A percentile compares a stretch with the other conserved stretches of the same genome.
phyloP scores from a whole-genome alignment of 352 stramenopile genomes.

The Phytophthora sp. region DNA sequence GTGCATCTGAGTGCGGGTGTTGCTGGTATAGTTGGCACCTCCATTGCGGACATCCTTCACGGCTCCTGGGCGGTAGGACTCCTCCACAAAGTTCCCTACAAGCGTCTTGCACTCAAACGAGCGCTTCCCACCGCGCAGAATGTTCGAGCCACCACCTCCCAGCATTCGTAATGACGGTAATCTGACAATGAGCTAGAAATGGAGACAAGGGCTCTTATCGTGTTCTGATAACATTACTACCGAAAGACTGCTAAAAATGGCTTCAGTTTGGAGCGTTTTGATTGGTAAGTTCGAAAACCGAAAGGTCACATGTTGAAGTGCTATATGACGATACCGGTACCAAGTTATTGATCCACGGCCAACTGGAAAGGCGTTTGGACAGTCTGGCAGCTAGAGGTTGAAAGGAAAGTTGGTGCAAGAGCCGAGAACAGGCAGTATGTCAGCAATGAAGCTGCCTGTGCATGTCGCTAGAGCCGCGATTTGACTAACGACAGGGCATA shows the following conservation, averaged over 20 bases:
- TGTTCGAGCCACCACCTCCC: conserved; percentile 76
- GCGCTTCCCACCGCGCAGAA: conserved; percentile 79
- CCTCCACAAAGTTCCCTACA: conserved; percentile 84
- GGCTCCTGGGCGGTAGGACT: conserved; percentile 67
- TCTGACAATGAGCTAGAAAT: not conserved
- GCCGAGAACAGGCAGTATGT: too few relatives aligned
- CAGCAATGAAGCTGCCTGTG: too few relatives aligned
- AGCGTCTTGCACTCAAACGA: conserved; percentile 82
- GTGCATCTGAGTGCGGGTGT: conserved; percentile 62
- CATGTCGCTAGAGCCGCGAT: too few relatives aligned
- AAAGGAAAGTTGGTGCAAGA: too few relatives aligned
- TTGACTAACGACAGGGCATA: too few relatives aligned
- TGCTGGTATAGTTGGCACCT: conserved; percentile 62
- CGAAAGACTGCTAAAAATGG: conserved; percentile 10
- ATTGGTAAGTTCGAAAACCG: conserved; percentile 23
- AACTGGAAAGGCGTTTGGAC: too few relatives aligned
- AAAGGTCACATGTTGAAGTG: conserved; percentile 9
- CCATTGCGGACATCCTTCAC: conserved; percentile 49
- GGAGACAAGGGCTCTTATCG: not conserved
- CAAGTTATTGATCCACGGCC: too few relatives aligned
- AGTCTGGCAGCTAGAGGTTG: too few relatives aligned
- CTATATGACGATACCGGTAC: too few relatives aligned
- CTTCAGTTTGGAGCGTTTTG: conserved; percentile 1
- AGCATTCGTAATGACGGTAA: conserved; percentile 44
- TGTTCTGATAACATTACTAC: not conserved